Conservation (phyloP, 805 yeast genomes). For the Danielozyma ontarioensis region DNA sequence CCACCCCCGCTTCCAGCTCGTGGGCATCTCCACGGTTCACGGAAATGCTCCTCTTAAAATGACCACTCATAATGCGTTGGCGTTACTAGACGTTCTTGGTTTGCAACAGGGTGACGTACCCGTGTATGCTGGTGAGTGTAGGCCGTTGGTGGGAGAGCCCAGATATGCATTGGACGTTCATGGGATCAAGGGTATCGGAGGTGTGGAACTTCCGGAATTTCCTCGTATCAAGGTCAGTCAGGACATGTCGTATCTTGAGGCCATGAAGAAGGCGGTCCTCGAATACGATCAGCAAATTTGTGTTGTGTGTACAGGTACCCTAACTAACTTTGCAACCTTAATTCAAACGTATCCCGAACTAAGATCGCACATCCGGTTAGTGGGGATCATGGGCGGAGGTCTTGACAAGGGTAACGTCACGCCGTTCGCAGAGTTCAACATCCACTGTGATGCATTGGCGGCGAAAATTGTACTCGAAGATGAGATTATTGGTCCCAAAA, state of each 20-base stretch:
- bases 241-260: constrained; percentile 27
- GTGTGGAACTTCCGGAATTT: constrained; percentile 54
- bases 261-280: constrained; percentile 38
- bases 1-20: constrained; percentile 51
- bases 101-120: constrained; percentile 42
- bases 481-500: constrained; percentile 40
- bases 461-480: constrained; percentile 54
- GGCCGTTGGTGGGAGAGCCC: constrained; percentile 50
- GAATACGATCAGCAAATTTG: constrained; percentile 45
- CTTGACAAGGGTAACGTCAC: constrained; percentile 47
- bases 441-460: constrained; percentile 72
- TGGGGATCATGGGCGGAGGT: constrained; percentile 79
- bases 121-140: constrained; percentile 61
- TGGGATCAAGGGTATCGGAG: constrained; percentile 74
- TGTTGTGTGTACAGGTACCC: constrained; percentile 70
- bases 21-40: constrained; percentile 72
- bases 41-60: constrained; percentile 63
- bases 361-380: constrained; percentile 40
- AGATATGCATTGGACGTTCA: constrained; percentile 60
- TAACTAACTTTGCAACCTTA: constrained; percentile 65
- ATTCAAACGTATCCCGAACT: constrained; percentile 52
- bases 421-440: constrained; percentile 66
- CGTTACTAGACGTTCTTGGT: constrained; percentile 55
- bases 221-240: constrained; percentile 26
- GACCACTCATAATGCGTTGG: constrained; percentile 67